phyloP scores from a whole-genome alignment of 495 filamentous ascomycete genomes.

The Lasiosphaeriaceae sp. region DNA sequence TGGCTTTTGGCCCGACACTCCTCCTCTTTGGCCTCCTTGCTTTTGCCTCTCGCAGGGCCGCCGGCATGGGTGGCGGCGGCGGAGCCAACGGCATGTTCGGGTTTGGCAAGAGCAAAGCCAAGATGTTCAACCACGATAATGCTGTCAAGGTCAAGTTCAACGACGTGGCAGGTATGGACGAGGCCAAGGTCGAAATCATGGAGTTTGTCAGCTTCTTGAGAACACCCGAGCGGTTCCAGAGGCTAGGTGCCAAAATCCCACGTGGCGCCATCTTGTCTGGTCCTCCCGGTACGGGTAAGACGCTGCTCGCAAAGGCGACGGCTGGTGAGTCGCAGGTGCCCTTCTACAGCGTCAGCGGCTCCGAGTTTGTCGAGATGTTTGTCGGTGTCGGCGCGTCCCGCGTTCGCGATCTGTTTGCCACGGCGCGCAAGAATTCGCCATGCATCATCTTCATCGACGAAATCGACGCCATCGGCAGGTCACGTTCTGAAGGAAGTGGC shows the following conservation, averaged over 20 bases:
- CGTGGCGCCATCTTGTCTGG: conserved; percentile 94
- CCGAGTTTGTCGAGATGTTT: conserved; percentile 99
- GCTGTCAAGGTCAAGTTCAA: conserved; percentile 95
- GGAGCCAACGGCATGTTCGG: conserved; percentile 77
- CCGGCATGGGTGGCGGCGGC: conserved; percentile 56
- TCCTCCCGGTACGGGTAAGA: conserved; percentile 97
- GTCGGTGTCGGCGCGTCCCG: conserved; percentile 95
- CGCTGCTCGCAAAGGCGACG: conserved; percentile 92
- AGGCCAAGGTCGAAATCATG: conserved; percentile 98
- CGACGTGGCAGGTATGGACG: conserved; percentile 97
- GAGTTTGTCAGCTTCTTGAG: conserved; percentile 97
- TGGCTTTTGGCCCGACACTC: conserved; percentile 83
- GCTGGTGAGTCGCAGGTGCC: conserved; percentile 96
- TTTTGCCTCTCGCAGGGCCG: conserved; percentile 65
- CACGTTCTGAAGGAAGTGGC: conserved; percentile 63
- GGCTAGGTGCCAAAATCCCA: conserved; percentile 93
- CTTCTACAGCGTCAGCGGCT: conserved; percentile 97
- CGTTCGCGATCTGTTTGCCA: conserved; percentile 92
- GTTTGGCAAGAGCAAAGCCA: conserved; percentile 91
- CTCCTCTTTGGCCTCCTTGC: conserved; percentile 77
- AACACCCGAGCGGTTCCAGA: conserved; percentile 83
- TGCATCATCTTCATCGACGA: conserved; percentile 99
- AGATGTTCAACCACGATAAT: conserved; percentile 94
- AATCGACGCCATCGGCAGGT: conserved; percentile 95
- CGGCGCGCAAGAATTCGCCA: conserved; percentile 89